Percentiles rank a stretch among this genome's conserved stretches.
These are phyloP conservation scores for Sporothrix curviconia DNA, from an alignment of 2,329 filamentous ascomycete species.

Conservation along the genomic window DNA sequence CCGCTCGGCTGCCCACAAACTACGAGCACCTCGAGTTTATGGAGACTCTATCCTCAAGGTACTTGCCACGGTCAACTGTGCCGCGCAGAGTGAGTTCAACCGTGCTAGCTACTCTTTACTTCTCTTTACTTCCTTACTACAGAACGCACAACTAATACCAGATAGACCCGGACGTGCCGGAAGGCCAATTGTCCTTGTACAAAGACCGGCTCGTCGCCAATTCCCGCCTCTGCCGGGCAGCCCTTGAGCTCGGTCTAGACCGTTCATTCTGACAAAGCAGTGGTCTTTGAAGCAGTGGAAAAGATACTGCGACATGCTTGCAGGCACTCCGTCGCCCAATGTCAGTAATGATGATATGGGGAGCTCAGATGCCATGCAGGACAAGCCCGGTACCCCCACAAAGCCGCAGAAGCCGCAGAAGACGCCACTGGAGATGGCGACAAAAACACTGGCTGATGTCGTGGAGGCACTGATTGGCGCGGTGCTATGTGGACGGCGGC, in stretches of 20 bases:
- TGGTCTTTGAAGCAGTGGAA: constrained; percentile 71
- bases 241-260: constrained; percentile 58
- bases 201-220: constrained; percentile 73
- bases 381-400: background rate
- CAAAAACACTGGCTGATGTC: constrained; percentile 80
- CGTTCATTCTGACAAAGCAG: constrained; percentile 61
- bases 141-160: no score
- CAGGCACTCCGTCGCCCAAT: background rate
- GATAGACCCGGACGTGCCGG: constrained; percentile 61
- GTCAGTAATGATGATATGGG: background rate
- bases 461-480: constrained; percentile 80
- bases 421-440: constrained; percentile 45
- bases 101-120: background rate
- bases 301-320: constrained; percentile 45
- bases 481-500: constrained; percentile 62
- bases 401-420: no score
- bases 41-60: constrained; percentile 76
- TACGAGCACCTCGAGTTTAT: constrained; percentile 85
- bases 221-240: constrained; percentile 59
- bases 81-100: constrained; percentile 40
- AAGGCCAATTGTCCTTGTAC: constrained; percentile 63
- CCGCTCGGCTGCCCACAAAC: constrained; percentile 53
- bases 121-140: constrained; percentile 10
- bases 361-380: no score
- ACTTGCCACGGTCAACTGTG: constrained; percentile 59